Conservation (phyloP, 805 yeast genomes). For the Helenozyma baotianmanensis region DNA sequence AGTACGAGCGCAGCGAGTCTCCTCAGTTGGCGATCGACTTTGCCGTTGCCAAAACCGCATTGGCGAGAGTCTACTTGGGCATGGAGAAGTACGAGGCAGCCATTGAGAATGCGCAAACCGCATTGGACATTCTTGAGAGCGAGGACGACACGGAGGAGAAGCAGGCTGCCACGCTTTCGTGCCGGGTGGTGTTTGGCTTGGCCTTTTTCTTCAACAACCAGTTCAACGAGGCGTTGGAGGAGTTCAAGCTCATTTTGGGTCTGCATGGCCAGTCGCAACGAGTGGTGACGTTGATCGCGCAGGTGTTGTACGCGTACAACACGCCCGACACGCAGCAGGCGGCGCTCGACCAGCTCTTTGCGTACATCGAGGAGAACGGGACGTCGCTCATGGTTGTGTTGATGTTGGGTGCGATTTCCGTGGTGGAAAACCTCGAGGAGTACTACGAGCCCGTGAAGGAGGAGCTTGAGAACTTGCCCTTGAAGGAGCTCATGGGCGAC, state of each 20-base stretch:
- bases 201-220: constrained; percentile 59
- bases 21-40: constrained; percentile 44
- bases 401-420: constrained; percentile 73
- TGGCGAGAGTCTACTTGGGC: constrained; percentile 71
- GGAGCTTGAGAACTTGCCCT: constrained; percentile 53
- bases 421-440: constrained; percentile 56
- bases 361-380: constrained; percentile 59
- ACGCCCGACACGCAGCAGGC: constrained; percentile 74
- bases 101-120: constrained; percentile 54
- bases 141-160: constrained; percentile 23
- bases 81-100: constrained; percentile 51
- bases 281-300: constrained; percentile 70
- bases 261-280: constrained; percentile 54
- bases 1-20: constrained; percentile 54
- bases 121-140: constrained; percentile 45
- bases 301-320: constrained; percentile 73
- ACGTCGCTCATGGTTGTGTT: constrained; percentile 63
- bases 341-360: constrained; percentile 78
- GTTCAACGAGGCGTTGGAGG: constrained; percentile 61
- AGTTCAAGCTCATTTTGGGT: constrained; percentile 58
- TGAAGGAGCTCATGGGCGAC: constrained; percentile 48
- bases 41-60: constrained; percentile 60
- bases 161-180: constrained; percentile 44
- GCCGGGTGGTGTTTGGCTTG: constrained; percentile 68
- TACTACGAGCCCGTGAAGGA: constrained; percentile 61